Evolutionary conservation across 768 basidiomycete species (phyloP).

Genomic region (Panaeolus papilionaceus): DNA sequence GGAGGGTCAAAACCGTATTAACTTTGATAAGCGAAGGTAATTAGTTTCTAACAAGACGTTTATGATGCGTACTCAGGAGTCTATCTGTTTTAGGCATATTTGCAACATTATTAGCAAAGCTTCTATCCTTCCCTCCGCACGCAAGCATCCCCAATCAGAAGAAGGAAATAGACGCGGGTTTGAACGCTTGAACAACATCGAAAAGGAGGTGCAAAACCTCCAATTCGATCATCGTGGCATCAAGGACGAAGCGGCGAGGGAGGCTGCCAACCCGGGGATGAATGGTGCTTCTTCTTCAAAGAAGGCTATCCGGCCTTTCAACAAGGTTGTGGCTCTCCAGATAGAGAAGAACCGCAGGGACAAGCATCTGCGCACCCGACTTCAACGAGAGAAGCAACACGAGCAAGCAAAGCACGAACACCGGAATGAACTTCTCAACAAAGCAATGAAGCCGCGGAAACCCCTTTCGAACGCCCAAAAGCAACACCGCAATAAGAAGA

Average conservation of each 20-base stretch:
- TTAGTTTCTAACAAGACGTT: constrained; percentile 12
- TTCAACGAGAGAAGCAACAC: constrained; percentile 76
- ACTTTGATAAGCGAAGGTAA: constrained; percentile 85
- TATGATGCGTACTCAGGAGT: constrained; percentile 23
- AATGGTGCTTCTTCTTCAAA: constrained; percentile 54
- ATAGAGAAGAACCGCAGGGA: constrained; percentile 87
- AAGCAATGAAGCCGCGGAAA: constrained; percentile 71
- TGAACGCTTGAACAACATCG: constrained; percentile 78
- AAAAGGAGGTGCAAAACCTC: constrained; percentile 64
- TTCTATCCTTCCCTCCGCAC: constrained; percentile 48
- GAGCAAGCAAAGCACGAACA: constrained; percentile 78
- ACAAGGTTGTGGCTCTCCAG: constrained; percentile 65
- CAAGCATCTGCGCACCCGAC: constrained; percentile 66
- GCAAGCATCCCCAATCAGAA: constrained; percentile 52
- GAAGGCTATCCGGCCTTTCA: constrained; percentile 69
- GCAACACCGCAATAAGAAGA: constrained; percentile 87
- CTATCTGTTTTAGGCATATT: constrained; percentile 55
- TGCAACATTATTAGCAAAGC: constrained; percentile 67
- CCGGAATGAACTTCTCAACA: constrained; percentile 76
- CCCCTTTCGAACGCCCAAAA: constrained; percentile 58
- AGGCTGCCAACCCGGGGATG: constrained; percentile 53
- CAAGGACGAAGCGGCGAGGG: constrained; percentile 77
- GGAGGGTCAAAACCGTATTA: constrained; percentile 67
- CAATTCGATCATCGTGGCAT: constrained; percentile 77
- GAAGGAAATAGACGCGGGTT: constrained; percentile 71